Evolutionary conservation across 2,329 filamentous ascomycete species (phyloP).

Genomic region (Fusarium xyrophilum): DNA sequence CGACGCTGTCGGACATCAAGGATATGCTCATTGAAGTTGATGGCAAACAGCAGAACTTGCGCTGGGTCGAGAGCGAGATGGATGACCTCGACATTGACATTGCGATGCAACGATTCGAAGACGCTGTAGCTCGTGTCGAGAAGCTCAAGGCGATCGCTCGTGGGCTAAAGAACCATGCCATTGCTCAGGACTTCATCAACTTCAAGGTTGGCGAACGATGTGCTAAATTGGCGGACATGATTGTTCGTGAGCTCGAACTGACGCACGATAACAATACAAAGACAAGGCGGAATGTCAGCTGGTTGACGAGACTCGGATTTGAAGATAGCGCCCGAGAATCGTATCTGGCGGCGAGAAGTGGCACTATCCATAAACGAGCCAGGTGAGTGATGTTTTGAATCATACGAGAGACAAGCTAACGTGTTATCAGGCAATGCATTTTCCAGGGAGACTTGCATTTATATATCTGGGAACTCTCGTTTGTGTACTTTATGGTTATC

Average conservation of each 20-base stretch:
- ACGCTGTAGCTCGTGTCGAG: conserved; percentile 83
- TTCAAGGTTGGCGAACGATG: conserved; percentile 90
- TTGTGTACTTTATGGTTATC: conserved; percentile 94
- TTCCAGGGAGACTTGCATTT: conserved; percentile 93
- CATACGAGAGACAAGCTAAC: conserved; percentile 11
- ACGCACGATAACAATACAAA: conserved; percentile 78
- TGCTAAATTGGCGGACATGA: conserved; percentile 74
- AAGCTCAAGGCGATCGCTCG: conserved; percentile 81
- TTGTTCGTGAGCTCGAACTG: conserved; percentile 79
- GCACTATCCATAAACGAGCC: conserved; percentile 79
- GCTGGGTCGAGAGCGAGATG: conserved; percentile 94
- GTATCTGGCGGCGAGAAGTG: conserved; percentile 80
- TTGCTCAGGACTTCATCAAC: conserved; percentile 90
- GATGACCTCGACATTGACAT: conserved; percentile 97
- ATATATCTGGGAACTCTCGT: conserved; percentile 95
- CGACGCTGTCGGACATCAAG: conserved; percentile 78
- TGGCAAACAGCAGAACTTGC: conserved; percentile 93
- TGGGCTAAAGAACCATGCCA: conserved; percentile 81
- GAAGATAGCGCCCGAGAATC: conserved; percentile 88
- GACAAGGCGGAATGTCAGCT: conserved; percentile 81
- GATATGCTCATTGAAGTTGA: conserved; percentile 95
- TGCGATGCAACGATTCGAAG: conserved; percentile 86
- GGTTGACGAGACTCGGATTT: conserved; percentile 86
- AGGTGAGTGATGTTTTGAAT: conserved; percentile 60
- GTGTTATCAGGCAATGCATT: conserved; percentile 76